Percentiles rank a stretch among this genome's conserved stretches.
phyloP scores from a whole-genome alignment of 805 yeast species.

The Pichia scutulata region DNA sequence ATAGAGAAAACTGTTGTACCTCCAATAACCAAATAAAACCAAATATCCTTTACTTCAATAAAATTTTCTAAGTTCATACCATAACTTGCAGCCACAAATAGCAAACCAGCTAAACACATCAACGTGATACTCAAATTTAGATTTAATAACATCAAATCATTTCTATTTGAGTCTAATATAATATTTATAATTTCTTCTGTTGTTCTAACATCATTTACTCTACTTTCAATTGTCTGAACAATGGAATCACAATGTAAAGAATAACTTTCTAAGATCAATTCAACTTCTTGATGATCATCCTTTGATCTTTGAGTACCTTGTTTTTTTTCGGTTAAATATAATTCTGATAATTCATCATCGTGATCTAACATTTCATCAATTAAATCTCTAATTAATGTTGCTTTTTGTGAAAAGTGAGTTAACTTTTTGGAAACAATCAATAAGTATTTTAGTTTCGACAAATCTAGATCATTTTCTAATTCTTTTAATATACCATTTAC shows the following conservation, averaged over 20 bases:
- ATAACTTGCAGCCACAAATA: slow-evolving; percentile 78
- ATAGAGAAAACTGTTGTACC: slow-evolving; percentile 35
- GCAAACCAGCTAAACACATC: slow-evolving; percentile 70
- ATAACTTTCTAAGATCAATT: slow-evolving; percentile 82
- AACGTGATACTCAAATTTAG: slow-evolving; percentile 77
- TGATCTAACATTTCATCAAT: slow-evolving; percentile 79
- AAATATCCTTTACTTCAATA: slow-evolving; percentile 72
- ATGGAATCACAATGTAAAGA: slow-evolving; percentile 88
- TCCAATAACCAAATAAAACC: slow-evolving; percentile 48
- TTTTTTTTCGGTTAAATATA: slow-evolving; percentile 63
- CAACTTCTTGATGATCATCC: slow-evolving; percentile 79
- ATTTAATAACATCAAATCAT: slow-evolving; percentile 84
- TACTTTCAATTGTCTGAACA: slow-evolving; percentile 77
- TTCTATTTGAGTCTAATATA: slow-evolving; percentile 87
- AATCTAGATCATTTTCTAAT: slow-evolving; percentile 74
- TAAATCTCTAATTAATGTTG: slow-evolving; percentile 70
- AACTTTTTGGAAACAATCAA: slow-evolving; percentile 80
- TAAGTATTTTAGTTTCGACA: slow-evolving; percentile 68
- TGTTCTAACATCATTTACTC: slow-evolving; percentile 75
- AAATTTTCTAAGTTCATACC: slow-evolving; percentile 96
- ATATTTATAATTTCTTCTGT: slow-evolving; percentile 95
- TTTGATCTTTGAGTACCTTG: slow-evolving; percentile 39
- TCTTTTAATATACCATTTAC: slow-evolving; percentile 67
- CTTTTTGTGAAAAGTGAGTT: slow-evolving; percentile 77
- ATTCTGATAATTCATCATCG: slow-evolving; percentile 78